Conservation (phyloP, 495 filamentous ascomycete genomes). For the Alectoria sarmentosa region DNA sequence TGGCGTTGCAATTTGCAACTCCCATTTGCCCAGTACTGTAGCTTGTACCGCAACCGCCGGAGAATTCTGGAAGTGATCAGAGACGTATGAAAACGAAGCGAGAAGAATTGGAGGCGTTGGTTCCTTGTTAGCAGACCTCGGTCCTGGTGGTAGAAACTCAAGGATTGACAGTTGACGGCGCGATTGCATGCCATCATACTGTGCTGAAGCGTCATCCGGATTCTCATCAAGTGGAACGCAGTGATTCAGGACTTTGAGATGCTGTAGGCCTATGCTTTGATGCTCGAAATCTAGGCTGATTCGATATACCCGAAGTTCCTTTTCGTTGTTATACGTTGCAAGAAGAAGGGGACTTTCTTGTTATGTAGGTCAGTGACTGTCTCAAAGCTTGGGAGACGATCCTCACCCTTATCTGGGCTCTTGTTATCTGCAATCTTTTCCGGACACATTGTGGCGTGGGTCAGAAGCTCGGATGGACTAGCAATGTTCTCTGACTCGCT, state of each 20-base stretch:
- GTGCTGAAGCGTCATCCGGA: background rate
- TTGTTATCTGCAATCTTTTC: conserved; percentile 50
- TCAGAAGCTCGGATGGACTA: conserved; percentile 62
- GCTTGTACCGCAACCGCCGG: conserved; percentile 52
- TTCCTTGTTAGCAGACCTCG: conserved; percentile 43
- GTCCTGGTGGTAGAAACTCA: conserved; percentile 54
- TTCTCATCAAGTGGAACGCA: conserved; percentile 35
- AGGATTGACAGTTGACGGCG: conserved; percentile 53
- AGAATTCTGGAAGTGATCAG: conserved; percentile 41
- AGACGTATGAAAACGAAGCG: conserved; percentile 58
- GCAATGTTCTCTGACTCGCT: conserved; percentile 63
- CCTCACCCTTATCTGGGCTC: conserved; percentile 13
- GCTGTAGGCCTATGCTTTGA: conserved; percentile 40
- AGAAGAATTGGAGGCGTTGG: conserved; percentile 55
- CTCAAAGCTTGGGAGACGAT: background rate
- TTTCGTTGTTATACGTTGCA: conserved; percentile 57
- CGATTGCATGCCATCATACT: conserved; percentile 13
- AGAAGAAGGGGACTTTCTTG: conserved; percentile 51
- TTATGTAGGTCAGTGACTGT: conserved; percentile 12
- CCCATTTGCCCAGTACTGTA: conserved; percentile 72
- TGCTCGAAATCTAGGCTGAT: conserved; percentile 49
- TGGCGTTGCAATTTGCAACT: conserved; percentile 53
- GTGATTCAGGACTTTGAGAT: conserved; percentile 41
- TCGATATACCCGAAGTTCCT: conserved; percentile 58
- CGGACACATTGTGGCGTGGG: conserved; percentile 66